phyloP scores from a whole-genome alignment of 257 asterid species.

The Lycium ferocissimum region DNA sequence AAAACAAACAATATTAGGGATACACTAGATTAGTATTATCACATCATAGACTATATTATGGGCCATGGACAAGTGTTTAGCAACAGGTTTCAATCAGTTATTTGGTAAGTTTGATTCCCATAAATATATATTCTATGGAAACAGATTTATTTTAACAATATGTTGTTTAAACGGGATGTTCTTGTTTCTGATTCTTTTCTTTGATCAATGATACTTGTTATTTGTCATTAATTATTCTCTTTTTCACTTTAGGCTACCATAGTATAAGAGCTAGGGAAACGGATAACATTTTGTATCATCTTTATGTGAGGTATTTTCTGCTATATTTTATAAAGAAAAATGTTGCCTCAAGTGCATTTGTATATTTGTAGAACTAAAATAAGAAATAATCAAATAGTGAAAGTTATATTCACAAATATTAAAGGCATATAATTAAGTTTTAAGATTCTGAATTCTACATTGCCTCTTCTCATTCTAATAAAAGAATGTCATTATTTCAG shows the following conservation, averaged over 20 bases:
- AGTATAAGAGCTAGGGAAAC: too few relatives aligned
- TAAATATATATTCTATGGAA: neutral
- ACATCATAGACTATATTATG: neutral
- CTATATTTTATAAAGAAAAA: too few relatives aligned
- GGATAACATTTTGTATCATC: too few relatives aligned
- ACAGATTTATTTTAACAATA: too few relatives aligned
- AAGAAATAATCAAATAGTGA: too few relatives aligned
- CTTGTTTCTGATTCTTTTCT: neutral
- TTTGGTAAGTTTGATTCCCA: slow-evolving; percentile 12
- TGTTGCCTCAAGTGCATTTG: too few relatives aligned
- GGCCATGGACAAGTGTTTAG: slow-evolving; percentile 20
- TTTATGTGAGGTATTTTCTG: too few relatives aligned
- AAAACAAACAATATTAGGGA: slow-evolving; percentile 13
- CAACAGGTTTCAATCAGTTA: neutral
- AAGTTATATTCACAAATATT: too few relatives aligned
- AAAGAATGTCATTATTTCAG: neutral
- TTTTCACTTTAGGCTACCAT: neutral
- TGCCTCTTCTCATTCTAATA: neutral
- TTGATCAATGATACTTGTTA: neutral
- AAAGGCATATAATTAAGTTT: too few relatives aligned
- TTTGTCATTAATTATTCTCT: neutral
- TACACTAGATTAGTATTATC: too few relatives aligned
- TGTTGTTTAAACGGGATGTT: neutral
- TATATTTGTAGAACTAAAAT: too few relatives aligned
- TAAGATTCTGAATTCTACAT: neutral